Percentiles rank a stretch among this genome's conserved stretches.
Evolutionary conservation across 352 stramenopile genomes (phyloP).

Genomic region (Phytophthora sojae): DNA sequence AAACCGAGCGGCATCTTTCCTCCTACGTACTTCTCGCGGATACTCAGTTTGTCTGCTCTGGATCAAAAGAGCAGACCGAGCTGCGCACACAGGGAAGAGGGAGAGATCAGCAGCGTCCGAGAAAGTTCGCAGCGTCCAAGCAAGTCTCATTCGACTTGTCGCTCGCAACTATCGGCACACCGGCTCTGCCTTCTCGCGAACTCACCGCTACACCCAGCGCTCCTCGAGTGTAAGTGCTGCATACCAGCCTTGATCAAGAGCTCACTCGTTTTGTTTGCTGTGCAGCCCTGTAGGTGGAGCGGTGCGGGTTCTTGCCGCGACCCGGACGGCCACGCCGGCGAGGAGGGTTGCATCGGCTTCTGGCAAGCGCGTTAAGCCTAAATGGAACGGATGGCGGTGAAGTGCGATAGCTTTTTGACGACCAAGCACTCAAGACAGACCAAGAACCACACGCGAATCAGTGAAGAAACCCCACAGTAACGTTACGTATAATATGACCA

Average conservation of each 20-base stretch:
- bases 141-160: conserved; percentile 75
- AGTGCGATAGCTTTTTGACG: neutral
- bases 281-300: conserved; percentile 38
- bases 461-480: conserved; percentile 25
- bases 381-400: conserved; percentile 76
- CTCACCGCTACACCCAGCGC: conserved; percentile 32
- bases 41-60: conserved; percentile 39
- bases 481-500: conserved; percentile 43
- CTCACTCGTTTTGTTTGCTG: conserved; percentile 22
- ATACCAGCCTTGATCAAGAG: too few relatives aligned
- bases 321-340: conserved; percentile 31
- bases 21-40: conserved; percentile 40
- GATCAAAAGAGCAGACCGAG: conserved; percentile 21
- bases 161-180: conserved; percentile 15
- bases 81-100: conserved; percentile 21
- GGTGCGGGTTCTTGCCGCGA: conserved; percentile 49
- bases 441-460: too few relatives aligned
- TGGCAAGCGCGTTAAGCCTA: conserved; percentile 55
- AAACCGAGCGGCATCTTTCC: conserved; percentile 47
- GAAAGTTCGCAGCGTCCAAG: conserved; percentile 59
- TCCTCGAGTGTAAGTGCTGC: conserved; percentile 48
- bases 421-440: conserved; percentile 11
- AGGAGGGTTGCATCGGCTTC: conserved; percentile 38
- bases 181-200: conserved; percentile 36
- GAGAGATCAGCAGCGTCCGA: conserved; percentile 38